Percentiles rank a stretch among this genome's conserved stretches.
phyloP scores from a whole-genome alignment of 2,329 filamentous ascomycete species.

The Sordariomycetes sp. region DNA sequence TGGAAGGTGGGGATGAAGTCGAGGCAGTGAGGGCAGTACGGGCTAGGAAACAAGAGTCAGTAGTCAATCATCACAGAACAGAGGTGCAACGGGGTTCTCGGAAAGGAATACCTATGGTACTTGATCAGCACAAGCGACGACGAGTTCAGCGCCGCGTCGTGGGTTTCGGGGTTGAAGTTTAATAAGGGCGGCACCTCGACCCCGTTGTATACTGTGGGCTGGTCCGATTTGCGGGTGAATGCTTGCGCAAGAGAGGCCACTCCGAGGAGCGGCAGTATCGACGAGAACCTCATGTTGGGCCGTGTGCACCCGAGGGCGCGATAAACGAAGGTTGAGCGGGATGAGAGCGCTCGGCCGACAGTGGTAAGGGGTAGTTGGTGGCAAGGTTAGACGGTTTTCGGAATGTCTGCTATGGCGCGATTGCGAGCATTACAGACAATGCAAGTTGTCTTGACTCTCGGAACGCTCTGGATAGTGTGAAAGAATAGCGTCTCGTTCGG shows the following conservation, averaged over 20 bases:
- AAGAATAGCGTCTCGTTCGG: not conserved
- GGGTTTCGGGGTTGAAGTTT: conserved; percentile 43
- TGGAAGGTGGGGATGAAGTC: conserved; percentile 75
- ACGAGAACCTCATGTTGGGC: conserved; percentile 27
- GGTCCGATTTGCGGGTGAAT: conserved; percentile 7
- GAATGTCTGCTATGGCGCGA: not conserved
- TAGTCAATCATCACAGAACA: not conserved
- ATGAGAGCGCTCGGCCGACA: not conserved
- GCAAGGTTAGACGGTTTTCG: not conserved
- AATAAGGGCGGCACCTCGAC: conserved; percentile 52
- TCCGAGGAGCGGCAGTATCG: conserved; percentile 32
- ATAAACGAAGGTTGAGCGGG: not conserved
- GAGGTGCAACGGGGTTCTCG: not conserved
- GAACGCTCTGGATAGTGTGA: not conserved
- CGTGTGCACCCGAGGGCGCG: not conserved
- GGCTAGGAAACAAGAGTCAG: conserved; percentile 23
- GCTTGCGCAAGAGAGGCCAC: conserved; percentile 18
- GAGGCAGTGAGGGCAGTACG: conserved; percentile 60
- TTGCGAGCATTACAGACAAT: not conserved
- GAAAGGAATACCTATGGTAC: conserved; percentile 47
- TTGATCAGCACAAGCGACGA: conserved; percentile 43
- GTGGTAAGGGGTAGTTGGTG: not conserved
- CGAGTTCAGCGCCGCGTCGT: conserved; percentile 40
- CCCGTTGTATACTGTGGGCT: conserved; percentile 49
- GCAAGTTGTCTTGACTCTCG: not conserved